These are phyloP conservation scores for Russula earlei DNA, from an alignment of 768 basidiomycete species.

Conservation along the genomic window DNA sequence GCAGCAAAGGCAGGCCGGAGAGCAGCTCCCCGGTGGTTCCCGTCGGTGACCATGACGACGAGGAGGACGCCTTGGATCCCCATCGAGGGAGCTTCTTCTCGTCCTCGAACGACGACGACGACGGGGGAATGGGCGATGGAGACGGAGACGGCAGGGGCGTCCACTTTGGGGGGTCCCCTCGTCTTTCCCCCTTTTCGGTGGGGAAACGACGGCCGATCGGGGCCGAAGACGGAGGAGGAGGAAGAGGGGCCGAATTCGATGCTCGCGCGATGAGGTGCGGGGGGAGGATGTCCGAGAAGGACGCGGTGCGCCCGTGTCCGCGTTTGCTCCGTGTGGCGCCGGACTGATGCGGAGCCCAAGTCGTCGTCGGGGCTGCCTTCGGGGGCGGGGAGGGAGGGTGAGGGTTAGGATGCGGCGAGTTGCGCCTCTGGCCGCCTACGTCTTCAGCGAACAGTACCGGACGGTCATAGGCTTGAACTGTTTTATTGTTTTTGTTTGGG, in stretches of 20 bases:
- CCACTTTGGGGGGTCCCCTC: not conserved
- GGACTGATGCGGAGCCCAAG: not conserved
- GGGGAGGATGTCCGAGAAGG: slow-evolving; percentile 14
- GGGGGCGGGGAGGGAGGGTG: not conserved
- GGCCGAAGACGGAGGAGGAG: no score
- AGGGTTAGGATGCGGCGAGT: not conserved
- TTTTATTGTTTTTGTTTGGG: not conserved
- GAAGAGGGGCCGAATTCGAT: not conserved
- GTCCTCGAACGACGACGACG: not conserved
- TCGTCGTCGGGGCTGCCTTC: not conserved
- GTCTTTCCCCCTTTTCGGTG: not conserved
- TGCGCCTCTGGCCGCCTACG: not conserved
- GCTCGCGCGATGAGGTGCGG: slow-evolving; percentile 2
- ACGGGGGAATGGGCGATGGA: no score
- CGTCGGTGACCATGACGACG: not conserved
- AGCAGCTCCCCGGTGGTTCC: not conserved
- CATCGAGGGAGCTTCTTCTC: not conserved
- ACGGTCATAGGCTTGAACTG: slow-evolving; percentile 14
- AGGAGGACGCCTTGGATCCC: no score
- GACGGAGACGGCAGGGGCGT: not conserved
- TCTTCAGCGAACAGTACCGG: slow-evolving; percentile 13
- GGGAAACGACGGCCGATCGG: no score
- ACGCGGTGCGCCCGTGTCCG: not conserved
- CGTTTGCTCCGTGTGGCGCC: not conserved
- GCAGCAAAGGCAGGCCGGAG: not conserved